Evolutionary conservation across 352 stramenopile species (phyloP), one percentile per base, ranked within the genome.

Genomic region (Phytophthora niederhauseri): DNA sequence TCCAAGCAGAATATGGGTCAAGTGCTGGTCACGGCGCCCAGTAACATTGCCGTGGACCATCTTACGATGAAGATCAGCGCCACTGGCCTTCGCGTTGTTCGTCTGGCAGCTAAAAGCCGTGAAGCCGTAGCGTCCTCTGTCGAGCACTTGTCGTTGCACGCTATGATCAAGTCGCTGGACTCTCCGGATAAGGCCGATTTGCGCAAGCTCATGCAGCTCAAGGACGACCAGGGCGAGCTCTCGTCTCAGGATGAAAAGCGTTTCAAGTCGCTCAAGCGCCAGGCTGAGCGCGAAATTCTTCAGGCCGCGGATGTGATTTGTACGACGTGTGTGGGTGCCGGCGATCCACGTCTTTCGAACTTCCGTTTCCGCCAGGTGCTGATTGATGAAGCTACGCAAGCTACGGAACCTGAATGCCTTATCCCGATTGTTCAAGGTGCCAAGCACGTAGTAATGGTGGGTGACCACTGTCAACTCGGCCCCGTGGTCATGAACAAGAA

Each of bases 301-400:
- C 93, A 99, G 63, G 95, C 96, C 0, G 98, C 98, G 0, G 98
- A 99, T 75, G 98, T 99, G 4, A 99, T 99, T 64, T 99, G 98
- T 76, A 99, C 93, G 46, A 99, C 98, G 11, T 99, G 98, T 81
- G 97, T 99, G 5, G 97, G 97, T 57, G 97, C 98, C 11, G 98
- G 97, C 15, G 98, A 99, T 71, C 94, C 95, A 7, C 94, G 98
- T n/a, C 72, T 99, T 7, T 97, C 96, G 52, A 99, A 99, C 71
- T 99, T 99, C 73, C 90, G 96, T 26, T 99, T 99, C 79, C 90
- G 96, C 57, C 97, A 99, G 75, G 98, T 99, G 15, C 76, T 99
- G 24, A 99, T 99, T 76, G 98, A 99, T 76, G 98, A 99, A 89
- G 97, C 98, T 8, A 99, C 98, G 1, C 98, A 99, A 75, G 98